phyloP scores from a whole-genome alignment of 345 rosid species.

The Passiflora organensis region DNA sequence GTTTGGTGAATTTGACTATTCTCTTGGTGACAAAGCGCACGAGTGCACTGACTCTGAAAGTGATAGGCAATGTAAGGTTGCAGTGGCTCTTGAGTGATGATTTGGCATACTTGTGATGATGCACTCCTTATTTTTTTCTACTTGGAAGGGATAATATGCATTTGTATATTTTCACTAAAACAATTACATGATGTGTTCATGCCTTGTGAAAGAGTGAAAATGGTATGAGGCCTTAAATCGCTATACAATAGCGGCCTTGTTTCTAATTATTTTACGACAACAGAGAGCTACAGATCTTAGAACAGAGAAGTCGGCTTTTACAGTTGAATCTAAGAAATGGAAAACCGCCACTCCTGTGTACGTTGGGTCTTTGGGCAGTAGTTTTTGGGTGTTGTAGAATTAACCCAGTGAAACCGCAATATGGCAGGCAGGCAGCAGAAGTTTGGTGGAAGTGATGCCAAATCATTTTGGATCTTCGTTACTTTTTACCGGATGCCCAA shows the following conservation, averaged over 20 bases:
- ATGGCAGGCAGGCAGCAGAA: slow-evolving; percentile 4
- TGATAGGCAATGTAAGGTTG: slow-evolving; percentile 98
- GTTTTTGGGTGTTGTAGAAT: slow-evolving; percentile 11
- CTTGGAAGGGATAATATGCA: no score
- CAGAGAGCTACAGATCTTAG: slow-evolving; percentile 8
- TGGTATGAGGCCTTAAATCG: slow-evolving; percentile 14
- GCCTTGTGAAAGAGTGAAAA: neutral
- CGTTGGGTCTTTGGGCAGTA: slow-evolving; percentile 1
- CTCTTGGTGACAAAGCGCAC: slow-evolving; percentile 97
- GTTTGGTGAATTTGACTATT: slow-evolving; percentile 87
- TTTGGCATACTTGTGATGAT: no score
- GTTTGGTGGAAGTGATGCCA: neutral
- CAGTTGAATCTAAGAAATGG: slow-evolving; percentile 15
- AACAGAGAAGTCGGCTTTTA: slow-evolving; percentile 12
- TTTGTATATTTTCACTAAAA: slow-evolving; percentile 9
- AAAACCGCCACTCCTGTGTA: slow-evolving; percentile 11
- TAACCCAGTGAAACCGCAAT: slow-evolving; percentile 1
- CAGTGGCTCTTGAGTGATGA: no score
- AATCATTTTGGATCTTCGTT: slow-evolving; percentile 9
- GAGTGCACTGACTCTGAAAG: slow-evolving; percentile 92
- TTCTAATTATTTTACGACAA: slow-evolving; percentile 7
- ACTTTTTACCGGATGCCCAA: slow-evolving; percentile 49
- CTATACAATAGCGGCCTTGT: slow-evolving; percentile 35
- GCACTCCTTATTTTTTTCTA: no score
- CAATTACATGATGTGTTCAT: slow-evolving; percentile 3